Conservation (phyloP, 257 asterid species). For the Nicotiana tabacum region DNA sequence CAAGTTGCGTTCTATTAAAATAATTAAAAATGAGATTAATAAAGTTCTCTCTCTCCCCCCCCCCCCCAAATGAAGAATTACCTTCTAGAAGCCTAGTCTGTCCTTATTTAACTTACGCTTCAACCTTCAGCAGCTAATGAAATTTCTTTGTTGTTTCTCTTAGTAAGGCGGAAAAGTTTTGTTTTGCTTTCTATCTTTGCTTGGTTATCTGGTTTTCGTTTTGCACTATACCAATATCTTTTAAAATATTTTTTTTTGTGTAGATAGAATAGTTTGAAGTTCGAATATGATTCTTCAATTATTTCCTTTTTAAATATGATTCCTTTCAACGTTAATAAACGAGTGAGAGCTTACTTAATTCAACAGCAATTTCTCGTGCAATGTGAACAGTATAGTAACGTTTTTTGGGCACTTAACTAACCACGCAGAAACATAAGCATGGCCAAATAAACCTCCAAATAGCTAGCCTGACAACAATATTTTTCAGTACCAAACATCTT, state of each 20-base stretch:
- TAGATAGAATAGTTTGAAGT: neutral
- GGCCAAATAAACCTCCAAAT: neutral
- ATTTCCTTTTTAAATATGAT: too few relatives aligned
- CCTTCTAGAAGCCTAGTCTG: neutral
- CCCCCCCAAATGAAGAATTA: neutral
- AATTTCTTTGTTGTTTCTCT: neutral
- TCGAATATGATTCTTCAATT: neutral
- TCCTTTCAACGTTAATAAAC: neutral
- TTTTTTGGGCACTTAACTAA: too few relatives aligned
- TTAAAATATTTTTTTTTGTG: too few relatives aligned
- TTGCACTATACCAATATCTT: too few relatives aligned
- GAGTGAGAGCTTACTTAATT: neutral
- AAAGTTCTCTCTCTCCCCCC: too few relatives aligned
- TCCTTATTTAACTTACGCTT: neutral
- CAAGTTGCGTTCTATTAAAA: too few relatives aligned
- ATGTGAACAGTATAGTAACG: neutral
- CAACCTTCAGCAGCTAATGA: neutral
- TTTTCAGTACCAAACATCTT: neutral
- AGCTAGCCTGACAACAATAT: neutral
- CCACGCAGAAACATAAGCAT: neutral
- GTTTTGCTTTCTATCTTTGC: neutral
- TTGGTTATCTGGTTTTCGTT: neutral
- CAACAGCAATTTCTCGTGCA: neutral
- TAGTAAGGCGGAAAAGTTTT: neutral
- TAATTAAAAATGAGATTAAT: too few relatives aligned